Evolutionary conservation across 345 rosid genomes (phyloP), one percentile per base, ranked within the genome.

Genomic region (Gossypium raimondii): DNA sequence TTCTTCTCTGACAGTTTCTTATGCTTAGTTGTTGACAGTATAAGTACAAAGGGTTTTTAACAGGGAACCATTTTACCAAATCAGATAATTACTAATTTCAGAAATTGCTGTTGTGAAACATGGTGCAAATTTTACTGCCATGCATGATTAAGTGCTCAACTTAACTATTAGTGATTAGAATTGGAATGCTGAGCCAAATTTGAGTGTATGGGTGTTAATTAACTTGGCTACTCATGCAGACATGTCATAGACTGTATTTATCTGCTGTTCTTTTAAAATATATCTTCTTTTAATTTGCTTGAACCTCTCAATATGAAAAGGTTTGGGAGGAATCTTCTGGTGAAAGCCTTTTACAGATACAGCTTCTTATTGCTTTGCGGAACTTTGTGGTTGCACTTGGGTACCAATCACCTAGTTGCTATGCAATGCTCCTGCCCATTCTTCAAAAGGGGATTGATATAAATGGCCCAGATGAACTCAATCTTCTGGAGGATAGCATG

Each of bases 301-400:
- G 52, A 27, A 53, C 73, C 44, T 27, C 43, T 70, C 47, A 27
- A 55, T 77, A 47, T 82, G 79, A 75, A 67, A 82, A 93, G 99
- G 87, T 90, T 45, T 95, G 99, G 99, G 98, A 93, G 87, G 98
- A 91, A 82, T 90, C 97, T 79, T 85, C 94, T 72, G 92, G 97
- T 64, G 98, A 95, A 86, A 92, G 96, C 82, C 99, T 95, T 84
- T 86, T 95, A 48, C 97, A 90, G 84, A 95, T 95, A 82, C 99
- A 95, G 83, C 93, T 95, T 84, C 97, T 95, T 75, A 92, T 91
- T 84, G 98, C 98, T 75, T 80, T 95, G 78, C 89, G 91, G 73
- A 88, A 88, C 84, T 93, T 93, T 87, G 96, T 95, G 70, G 78
- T 88, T 83, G 96, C 97, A 12, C 96, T 95, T 74, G 98, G 90